Base-by-base conservation (phyloP, 2,329 filamentous ascomycete genomes). In the Grosmannia huntii region DNA sequence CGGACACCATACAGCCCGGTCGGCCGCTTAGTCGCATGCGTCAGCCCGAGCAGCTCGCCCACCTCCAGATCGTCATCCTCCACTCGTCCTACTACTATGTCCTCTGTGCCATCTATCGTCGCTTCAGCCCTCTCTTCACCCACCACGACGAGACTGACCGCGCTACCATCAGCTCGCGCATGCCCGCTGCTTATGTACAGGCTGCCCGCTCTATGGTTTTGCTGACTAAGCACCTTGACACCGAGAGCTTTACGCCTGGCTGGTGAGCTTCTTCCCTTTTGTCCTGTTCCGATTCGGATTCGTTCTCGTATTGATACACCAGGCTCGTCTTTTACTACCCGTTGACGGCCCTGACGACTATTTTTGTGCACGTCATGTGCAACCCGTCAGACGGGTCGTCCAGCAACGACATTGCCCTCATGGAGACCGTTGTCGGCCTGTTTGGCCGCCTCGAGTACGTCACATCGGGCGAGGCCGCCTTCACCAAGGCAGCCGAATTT, bases 381-480 rank as follows among this genome's bases (percentile, higher is more conserved):
- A 28, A 50, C 25, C 53, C 48, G 38, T 19, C 53, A 11, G 48
- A 41, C 33, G 33, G 6, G 3, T 38, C 53, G 11, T 46, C 46
- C 4, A 50, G 38, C 53, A 56, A 56, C 53, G 53, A 59, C 53
- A 59, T 59, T 51, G 57, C 57, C 6, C 48, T 59, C 4, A 59
- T 59, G 57, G 57, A 59, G 53, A 33, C 53, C 19, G 57, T 59
- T 4, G 57, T 59, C 7, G 57, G 57, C 3, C 41, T 59, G 4
- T 59, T 59, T 48, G 57, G 57, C 11, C 53, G 57, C 14, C 57
- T 59, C 49, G 57, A 59, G 53, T 59, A 59, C 28, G 57, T 59
- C 21, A 59, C 57, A 3, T 56, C 57, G 2, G 57, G 57, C n/a
- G 57, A 59, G 27, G 53, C 57, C 7, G 53, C 57, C 11, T 59